phyloP scores from a whole-genome alignment of 1,139 yeast genomes.

The Scheffersomyces illinoinensis region DNA sequence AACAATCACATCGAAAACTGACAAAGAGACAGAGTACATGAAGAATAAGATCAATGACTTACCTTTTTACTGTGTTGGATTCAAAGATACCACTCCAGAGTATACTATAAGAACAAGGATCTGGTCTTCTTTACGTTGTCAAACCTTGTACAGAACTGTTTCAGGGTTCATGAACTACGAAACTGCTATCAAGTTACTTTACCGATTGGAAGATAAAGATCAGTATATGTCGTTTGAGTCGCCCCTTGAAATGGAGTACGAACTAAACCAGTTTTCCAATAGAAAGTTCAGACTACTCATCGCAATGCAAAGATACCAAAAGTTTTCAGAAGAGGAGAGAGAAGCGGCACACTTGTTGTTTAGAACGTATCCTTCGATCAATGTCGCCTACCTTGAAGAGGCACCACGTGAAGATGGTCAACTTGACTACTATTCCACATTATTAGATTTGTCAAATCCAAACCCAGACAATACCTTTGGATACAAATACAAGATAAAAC shows the following conservation, averaged over 20 bases:
- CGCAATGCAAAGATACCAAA: conserved; percentile 66
- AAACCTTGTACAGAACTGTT: conserved; percentile 74
- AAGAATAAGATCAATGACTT: conserved; percentile 52
- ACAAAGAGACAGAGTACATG: conserved; percentile 18
- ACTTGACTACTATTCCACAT: conserved; percentile 55
- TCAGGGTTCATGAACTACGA: conserved; percentile 76
- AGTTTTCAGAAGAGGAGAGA: conserved; percentile 52
- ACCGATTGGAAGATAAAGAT: conserved; percentile 62
- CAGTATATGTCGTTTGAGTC: conserved; percentile 18
- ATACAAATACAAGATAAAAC: conserved; percentile 54
- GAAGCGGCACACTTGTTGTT: conserved; percentile 58
- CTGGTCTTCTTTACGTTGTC: conserved; percentile 81
- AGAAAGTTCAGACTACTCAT: conserved; percentile 69
- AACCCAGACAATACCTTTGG: conserved; percentile 37
- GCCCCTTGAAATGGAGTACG: conserved; percentile 36
- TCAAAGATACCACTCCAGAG: conserved; percentile 61
- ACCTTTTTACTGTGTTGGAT: conserved; percentile 74
- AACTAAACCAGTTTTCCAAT: conserved; percentile 52
- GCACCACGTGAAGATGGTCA: conserved; percentile 33
- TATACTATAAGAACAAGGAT: conserved; percentile 67
- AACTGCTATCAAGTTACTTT: conserved; percentile 65
- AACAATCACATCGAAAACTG: background rate
- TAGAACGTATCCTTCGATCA: conserved; percentile 61
- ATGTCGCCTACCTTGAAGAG: conserved; percentile 59
- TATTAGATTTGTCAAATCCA: conserved; percentile 54